These are phyloP conservation scores for Gossypium laxum DNA, from an alignment of 441 rosid species.

Conservation along the genomic window DNA sequence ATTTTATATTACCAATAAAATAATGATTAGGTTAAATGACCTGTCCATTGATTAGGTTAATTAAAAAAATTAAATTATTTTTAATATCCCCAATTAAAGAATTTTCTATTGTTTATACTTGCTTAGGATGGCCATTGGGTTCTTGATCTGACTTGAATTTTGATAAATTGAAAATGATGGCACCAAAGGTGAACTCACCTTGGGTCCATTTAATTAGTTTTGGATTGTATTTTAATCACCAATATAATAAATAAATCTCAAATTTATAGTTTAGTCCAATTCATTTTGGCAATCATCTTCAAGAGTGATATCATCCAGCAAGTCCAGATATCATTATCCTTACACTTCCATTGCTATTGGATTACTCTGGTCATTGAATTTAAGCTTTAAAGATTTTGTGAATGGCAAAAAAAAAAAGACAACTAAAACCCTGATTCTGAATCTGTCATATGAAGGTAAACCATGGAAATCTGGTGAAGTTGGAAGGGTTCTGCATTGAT, in stretches of 20 bases:
- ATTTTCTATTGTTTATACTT: not conserved
- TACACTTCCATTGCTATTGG: too few relatives aligned
- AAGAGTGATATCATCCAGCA: not conserved
- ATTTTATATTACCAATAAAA: constrained; percentile 1
- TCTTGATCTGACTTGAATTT: not conserved
- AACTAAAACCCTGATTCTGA: not conserved
- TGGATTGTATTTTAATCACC: not conserved
- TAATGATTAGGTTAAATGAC: constrained; percentile 26
- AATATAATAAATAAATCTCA: not conserved
- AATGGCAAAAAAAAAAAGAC: not conserved
- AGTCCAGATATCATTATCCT: not conserved
- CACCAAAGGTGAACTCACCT: not conserved
- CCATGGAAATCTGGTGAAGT: constrained; percentile 57
- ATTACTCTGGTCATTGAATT: not conserved
- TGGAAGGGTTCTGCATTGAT: constrained; percentile 58
- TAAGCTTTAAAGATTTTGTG: not conserved
- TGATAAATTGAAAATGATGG: not conserved
- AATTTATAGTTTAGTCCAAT: not conserved
- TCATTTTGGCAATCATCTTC: not conserved
- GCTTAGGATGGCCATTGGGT: not conserved
- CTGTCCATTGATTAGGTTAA: constrained; percentile 10
- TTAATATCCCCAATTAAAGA: not conserved
- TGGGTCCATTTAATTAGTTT: not conserved
- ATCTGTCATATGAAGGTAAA: constrained; percentile 36
- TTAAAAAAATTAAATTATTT: constrained; percentile 11